These are phyloP conservation scores for Rubus idaeus DNA, from an alignment of 306 rosid genomes.

Conservation along the genomic window DNA sequence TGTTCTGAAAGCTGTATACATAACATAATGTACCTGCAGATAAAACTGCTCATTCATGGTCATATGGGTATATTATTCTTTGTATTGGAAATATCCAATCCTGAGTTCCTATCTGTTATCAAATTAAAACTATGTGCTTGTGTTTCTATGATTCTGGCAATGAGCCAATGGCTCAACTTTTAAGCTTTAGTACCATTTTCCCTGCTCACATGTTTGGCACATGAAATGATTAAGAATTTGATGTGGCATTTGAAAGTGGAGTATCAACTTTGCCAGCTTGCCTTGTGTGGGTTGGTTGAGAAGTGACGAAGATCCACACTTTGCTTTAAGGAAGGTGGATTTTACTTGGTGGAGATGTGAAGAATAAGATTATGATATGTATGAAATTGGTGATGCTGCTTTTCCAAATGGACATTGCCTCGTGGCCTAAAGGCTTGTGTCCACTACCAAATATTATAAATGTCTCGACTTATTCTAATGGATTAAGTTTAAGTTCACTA, in stretches of 20 bases:
- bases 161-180: conserved; percentile 9
- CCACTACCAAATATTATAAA: conserved; percentile 3
- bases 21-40: conserved; percentile 55
- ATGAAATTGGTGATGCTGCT: conserved; percentile 12
- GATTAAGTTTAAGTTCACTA: no score
- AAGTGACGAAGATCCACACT: conserved; percentile 57
- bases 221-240: neutral
- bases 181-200: neutral
- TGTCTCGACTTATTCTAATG: neutral
- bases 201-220: neutral
- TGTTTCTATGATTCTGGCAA: conserved; percentile 1
- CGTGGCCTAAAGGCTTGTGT: neutral
- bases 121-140: conserved; percentile 1
- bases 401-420: conserved; percentile 8
- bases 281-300: conserved; percentile 60
- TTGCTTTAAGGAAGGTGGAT: conserved; percentile 40
- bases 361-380: conserved; percentile 18
- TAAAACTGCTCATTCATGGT: conserved; percentile 54
- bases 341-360: conserved; percentile 57
- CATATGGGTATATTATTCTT: conserved; percentile 47
- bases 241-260: neutral
- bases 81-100: conserved; percentile 40
- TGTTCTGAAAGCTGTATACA: conserved; percentile 41
- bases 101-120: neutral
- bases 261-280: conserved; percentile 4